Conservation (phyloP, 129 eudicot genomes). For the Rutidosis leptorrhynchoides region DNA sequence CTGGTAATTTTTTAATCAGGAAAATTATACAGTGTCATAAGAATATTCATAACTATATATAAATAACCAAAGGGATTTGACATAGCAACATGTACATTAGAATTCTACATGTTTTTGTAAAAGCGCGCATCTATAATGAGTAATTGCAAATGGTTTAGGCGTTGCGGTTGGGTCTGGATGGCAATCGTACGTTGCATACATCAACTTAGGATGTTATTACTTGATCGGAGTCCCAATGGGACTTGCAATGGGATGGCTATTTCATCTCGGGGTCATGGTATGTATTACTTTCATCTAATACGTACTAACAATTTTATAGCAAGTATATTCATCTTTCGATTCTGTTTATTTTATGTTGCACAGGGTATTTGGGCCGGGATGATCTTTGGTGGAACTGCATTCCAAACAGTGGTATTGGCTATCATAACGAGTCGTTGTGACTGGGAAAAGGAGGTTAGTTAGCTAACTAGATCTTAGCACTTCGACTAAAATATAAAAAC, state of each 20-base stretch:
- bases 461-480: not conserved
- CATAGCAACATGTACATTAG: not conserved
- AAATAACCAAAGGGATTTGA: not conserved
- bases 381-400: conserved; percentile 97
- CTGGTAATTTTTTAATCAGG: too few species aligned
- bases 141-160: conserved; percentile 34
- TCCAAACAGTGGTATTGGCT: conserved; percentile 65
- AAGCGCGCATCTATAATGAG: not conserved
- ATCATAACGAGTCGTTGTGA: conserved; percentile 67
- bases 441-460: conserved; percentile 79
- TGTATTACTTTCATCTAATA: not conserved
- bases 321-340: not conserved
- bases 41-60: too few species aligned
- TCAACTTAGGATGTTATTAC: conserved; percentile 77
- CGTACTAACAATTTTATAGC: not conserved
- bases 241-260: conserved; percentile 68
- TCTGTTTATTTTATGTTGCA: not conserved
- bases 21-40: not conserved
- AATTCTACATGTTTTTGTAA: too few species aligned
- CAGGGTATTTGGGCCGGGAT: conserved; percentile 97
- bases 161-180: conserved; percentile 98
- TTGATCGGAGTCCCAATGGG: conserved; percentile 75
- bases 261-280: conserved; percentile 83
- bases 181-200: conserved; percentile 78
- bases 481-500: not conserved